These are phyloP conservation scores for Fusarium pseudocircinatum DNA, from an alignment of 2,329 filamentous ascomycete species.

Conservation along the genomic window DNA sequence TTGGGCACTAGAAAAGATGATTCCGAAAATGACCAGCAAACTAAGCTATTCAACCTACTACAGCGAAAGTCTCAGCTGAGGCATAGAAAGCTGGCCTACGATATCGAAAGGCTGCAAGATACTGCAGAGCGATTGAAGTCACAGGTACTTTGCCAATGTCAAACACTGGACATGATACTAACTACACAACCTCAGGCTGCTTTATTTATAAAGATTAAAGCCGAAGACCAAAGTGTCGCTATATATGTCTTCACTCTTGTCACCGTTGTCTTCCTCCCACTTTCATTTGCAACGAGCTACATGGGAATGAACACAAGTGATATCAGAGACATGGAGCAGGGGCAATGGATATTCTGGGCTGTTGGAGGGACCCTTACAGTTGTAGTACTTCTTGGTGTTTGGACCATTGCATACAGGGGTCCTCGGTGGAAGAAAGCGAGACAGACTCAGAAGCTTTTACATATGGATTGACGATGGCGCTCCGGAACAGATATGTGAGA, in stretches of 20 bases:
- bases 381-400: neutral
- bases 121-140: neutral
- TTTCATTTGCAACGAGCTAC: neutral
- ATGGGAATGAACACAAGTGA: neutral
- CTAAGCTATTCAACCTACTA: neutral
- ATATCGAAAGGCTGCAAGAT: neutral
- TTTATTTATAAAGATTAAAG: neutral
- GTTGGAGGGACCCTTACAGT: neutral
- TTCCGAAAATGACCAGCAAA: accelerated
- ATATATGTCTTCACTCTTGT: neutral
- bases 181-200: neutral
- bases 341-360: neutral
- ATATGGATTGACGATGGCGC: neutral
- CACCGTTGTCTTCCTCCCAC: neutral
- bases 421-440: neutral
- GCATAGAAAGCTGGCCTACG: neutral
- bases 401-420: neutral
- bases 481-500: too few relatives aligned
- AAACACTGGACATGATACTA: accelerated
- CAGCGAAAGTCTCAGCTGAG: neutral
- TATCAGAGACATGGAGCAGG: neutral
- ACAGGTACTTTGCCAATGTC: neutral
- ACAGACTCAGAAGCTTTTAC: neutral
- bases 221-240: neutral
- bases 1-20: too few relatives aligned